phyloP scores from a whole-genome alignment of 169 alveolate genomes.

The Blepharisma undulans region DNA sequence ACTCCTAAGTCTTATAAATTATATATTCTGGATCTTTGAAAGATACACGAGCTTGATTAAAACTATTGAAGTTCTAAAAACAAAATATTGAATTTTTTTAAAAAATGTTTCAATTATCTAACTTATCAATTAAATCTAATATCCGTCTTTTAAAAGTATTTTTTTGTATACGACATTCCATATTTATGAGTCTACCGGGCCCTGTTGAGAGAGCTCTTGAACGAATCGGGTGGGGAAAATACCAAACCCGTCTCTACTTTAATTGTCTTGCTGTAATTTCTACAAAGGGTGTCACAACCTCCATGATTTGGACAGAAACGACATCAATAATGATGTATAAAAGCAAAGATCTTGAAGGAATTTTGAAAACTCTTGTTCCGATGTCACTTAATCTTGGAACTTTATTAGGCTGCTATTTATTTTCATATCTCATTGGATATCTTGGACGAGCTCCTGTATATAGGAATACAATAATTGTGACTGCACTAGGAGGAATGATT shows the following conservation, averaged over 20 bases:
- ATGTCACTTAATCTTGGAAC: constrained; percentile 26
- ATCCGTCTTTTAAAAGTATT: too few species aligned
- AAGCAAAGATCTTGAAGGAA: constrained; percentile 1
- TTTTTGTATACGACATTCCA: not conserved
- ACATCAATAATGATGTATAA: not conserved
- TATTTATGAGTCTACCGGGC: not conserved
- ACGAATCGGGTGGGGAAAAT: constrained; percentile 28
- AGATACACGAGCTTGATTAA: too few species aligned
- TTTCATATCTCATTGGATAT: not conserved
- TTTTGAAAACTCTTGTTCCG: constrained; percentile 5
- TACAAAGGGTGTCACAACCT: not conserved
- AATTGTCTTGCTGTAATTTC: not conserved
- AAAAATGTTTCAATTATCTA: too few species aligned
- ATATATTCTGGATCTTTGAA: too few species aligned
- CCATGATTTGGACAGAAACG: constrained; percentile 8
- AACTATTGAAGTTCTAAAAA: too few species aligned
- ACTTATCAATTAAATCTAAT: not conserved
- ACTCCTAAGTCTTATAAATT: too few species aligned
- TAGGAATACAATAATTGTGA: not conserved
- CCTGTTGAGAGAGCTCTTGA: constrained; percentile 4
- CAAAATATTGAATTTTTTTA: too few species aligned
- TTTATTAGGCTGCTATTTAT: constrained; percentile 14
- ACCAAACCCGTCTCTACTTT: constrained; percentile 11
- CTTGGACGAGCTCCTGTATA: constrained; percentile 11
- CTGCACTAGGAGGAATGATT: not conserved